These are phyloP conservation scores for Candida pseudoviswanathii DNA, from an alignment of 1,139 yeast genomes.

Conservation along the genomic window DNA sequence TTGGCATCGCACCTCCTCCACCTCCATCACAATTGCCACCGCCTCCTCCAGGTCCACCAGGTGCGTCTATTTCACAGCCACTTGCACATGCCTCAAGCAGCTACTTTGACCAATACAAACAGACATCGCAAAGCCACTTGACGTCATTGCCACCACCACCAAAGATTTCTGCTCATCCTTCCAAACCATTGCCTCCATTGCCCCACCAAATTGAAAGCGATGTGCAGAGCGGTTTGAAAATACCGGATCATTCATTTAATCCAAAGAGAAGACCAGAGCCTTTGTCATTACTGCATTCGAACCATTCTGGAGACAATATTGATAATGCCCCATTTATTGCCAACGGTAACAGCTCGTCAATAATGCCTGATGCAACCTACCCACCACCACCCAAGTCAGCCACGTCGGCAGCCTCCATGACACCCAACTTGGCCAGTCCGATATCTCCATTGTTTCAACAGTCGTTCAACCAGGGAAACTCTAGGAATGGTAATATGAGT, in stretches of 20 bases:
- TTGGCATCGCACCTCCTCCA: slow-evolving; percentile 6
- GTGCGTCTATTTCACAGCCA: not conserved
- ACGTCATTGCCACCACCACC: slow-evolving; percentile 11
- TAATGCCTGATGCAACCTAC: slow-evolving; percentile 5
- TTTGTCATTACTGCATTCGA: slow-evolving; percentile 39
- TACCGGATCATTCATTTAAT: slow-evolving; percentile 34
- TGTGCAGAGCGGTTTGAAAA: slow-evolving; percentile 20
- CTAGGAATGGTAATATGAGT: not conserved
- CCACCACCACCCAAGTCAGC: slow-evolving; percentile 19
- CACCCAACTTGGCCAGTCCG: slow-evolving; percentile 42
- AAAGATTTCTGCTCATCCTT: slow-evolving; percentile 11
- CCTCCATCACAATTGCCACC: slow-evolving; percentile 5
- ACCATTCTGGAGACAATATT: slow-evolving; percentile 26
- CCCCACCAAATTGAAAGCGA: slow-evolving; percentile 11
- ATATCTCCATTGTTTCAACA: slow-evolving; percentile 47
- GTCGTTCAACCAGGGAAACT: slow-evolving; percentile 30
- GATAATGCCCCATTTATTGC: slow-evolving; percentile 14
- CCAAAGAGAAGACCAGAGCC: slow-evolving; percentile 49
- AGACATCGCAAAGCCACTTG: slow-evolving; percentile 6
- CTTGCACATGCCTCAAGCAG: too few relatives aligned
- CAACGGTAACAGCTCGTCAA: slow-evolving; percentile 7
- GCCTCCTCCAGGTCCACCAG: slow-evolving; percentile 2
- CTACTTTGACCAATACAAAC: slow-evolving; percentile 4
- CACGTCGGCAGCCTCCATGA: slow-evolving; percentile 22
- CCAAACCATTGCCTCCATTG: slow-evolving; percentile 16